Base-by-base conservation (phyloP, 1,284 basidiomycete genomes). In the Pseudomicrostroma phylloplanum region DNA sequence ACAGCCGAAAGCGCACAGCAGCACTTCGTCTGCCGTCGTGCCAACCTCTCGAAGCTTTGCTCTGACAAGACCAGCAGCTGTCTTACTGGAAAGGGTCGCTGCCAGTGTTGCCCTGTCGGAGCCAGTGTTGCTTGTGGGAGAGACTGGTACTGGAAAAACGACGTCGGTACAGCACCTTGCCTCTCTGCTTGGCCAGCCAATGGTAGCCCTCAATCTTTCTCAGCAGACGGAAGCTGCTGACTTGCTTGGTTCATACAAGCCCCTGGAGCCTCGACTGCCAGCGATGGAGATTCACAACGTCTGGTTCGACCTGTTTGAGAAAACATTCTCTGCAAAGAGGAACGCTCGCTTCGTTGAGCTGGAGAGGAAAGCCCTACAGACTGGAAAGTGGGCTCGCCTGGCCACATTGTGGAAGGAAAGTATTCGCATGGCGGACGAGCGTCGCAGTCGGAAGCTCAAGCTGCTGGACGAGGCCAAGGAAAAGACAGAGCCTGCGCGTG, bases 111-210 rank as follows among this genome's bases (percentile, higher is more conserved):
- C 87, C 0, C 82, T 89, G 42, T 81, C 82, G 15, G 96, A 99
- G 77, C 92, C 96, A 0, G 83, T 94, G 0, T 84, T 99, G 1
- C 85, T 98, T 21, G 93, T 94, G 0, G 96, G 96, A 60, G 96
- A 99, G 82, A 99, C 96, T 0, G 96, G 96, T 49, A 99, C 96
- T 0, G 96, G 96, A 42, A 99, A 99, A 81, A 99, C 96, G 1
- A 96, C 92, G 53, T 85, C 88, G 1, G 86, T 98, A 19, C 91
- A 92, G 23, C 87, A 96, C 70, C 84, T 98, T 23, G 90, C 96
- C 19, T 84, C 86, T 3, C 81, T 90, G n/a, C 84, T 96, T 36
- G 85, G 85, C 17, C 86, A 87, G 42, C 87, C 88, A 0, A 84
- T 98, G 49, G 85, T 91, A 49, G 91, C 91, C 0, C 85, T 98